Base-by-base conservation (phyloP, 495 filamentous ascomycete genomes). In the Penicillium canescens region DNA sequence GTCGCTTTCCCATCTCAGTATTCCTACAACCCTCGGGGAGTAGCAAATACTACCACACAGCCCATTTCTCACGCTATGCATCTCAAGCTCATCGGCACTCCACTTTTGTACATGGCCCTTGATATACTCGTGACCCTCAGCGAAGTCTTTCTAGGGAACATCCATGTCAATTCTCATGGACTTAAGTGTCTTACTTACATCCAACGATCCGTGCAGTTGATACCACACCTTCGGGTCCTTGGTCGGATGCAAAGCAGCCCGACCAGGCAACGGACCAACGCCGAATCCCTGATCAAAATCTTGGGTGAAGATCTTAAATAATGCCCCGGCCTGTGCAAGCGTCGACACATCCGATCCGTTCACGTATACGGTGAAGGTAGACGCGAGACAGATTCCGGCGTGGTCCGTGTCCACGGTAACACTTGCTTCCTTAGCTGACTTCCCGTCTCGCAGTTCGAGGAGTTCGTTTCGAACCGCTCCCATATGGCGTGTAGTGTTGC, bases 31-130 rank as follows among this genome's bases (percentile, higher is more conserved):
- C 66, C 3, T 59, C 57, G 0, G 67, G 0, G 62, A 50, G 46
- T 62, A 69, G 45, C 70, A 71, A 16, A 73, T 73, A 16, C 66
- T 71, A 11, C 65, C 69, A 42, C 65, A 68, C 13, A 70, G 38
- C 3, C 68, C 67, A 48, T 70, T 47, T 4, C 54, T 55, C 13
- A 68, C 26, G 31, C 64, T 72, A 16, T 60, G 62, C 67, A 70
- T 68, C 45, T 72, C 69, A 13, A 72, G 59, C 39, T 72, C 69
- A 52, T 72, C 67, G 0, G 69, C 20, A 18, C 55, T 67, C 60
- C 60, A 72, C 11, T 60, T 47, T 8, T 41, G 39, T 5, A 72
- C 48, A 50, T 68, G 65, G 6, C 57, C 20, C 4, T 52, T 50
- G 6, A 72, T 67, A 46, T 65, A 64, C 3, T 62, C 52, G 48